These are phyloP conservation scores for Trypanosoma avium DNA, from an alignment of 208 protist genomes.

Conservation along the genomic window DNA sequence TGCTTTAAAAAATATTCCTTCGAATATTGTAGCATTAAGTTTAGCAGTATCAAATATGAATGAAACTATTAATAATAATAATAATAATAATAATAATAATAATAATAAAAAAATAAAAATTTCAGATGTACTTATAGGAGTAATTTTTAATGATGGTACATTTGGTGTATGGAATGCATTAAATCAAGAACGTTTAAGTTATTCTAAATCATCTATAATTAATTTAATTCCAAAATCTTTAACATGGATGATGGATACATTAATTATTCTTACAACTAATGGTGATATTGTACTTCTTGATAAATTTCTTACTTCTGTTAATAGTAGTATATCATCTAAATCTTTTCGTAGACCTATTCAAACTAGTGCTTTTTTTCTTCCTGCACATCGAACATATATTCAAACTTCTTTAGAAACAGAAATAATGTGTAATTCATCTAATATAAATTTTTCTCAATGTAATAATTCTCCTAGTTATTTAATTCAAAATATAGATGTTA, in stretches of 20 bases:
- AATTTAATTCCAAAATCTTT: conserved; percentile 36
- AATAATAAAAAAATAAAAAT: neutral
- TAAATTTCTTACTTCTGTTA: conserved; percentile 43
- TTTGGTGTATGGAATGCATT: conserved; percentile 63
- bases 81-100: neutral
- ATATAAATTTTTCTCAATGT: neutral
- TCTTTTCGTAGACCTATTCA: conserved; percentile 68
- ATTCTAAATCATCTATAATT: conserved; percentile 32
- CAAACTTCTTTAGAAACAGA: conserved; percentile 46
- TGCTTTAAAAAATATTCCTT: conserved; percentile 21
- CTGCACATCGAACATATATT: conserved; percentile 67
- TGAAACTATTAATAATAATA: neutral
- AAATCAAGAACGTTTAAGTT: conserved; percentile 45
- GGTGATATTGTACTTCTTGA: conserved; percentile 65
- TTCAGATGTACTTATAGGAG: conserved; percentile 8
- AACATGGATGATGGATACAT: conserved; percentile 35
- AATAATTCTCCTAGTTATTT: conserved; percentile 38
- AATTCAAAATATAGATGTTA: conserved; percentile 32
- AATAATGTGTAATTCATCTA: neutral
- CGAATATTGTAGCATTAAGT: neutral
- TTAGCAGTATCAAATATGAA: conserved; percentile 17
- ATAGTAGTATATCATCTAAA: conserved; percentile 61
- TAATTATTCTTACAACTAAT: conserved; percentile 52
- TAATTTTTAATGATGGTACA: conserved; percentile 31
- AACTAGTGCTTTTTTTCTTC: conserved; percentile 71